These are phyloP conservation scores for Geotrichum histeridarum DNA, from an alignment of 1,139 yeast species.

Conservation along the genomic window DNA sequence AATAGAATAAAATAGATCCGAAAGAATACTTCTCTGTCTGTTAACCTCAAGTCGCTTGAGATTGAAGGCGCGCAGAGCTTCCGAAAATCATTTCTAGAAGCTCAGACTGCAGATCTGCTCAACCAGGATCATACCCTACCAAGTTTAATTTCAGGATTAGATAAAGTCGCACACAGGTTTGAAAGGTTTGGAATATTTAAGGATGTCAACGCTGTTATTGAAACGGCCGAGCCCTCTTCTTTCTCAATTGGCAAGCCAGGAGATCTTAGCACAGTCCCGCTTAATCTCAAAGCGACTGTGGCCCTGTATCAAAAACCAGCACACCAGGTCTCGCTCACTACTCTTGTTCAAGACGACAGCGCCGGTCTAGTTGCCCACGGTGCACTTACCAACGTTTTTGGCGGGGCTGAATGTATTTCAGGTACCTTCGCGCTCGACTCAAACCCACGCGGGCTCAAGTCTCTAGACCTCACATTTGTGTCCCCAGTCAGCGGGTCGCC, in stretches of 20 bases:
- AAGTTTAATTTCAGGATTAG: constrained; percentile 32
- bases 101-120: constrained; percentile 55
- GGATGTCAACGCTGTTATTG: constrained; percentile 43
- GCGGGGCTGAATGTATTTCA: constrained; percentile 78
- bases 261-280: neutral
- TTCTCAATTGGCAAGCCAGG: constrained; percentile 4
- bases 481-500: constrained; percentile 45
- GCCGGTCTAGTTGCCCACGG: constrained; percentile 47
- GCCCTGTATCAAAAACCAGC: constrained; percentile 31
- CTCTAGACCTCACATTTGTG: constrained; percentile 38
- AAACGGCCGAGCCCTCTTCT: constrained; percentile 26
- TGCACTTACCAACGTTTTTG: constrained; percentile 71
- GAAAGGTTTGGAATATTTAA: constrained; percentile 43
- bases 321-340: constrained; percentile 82
- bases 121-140: constrained; percentile 32
- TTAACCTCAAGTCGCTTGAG: constrained; percentile 44
- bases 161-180: constrained; percentile 32
- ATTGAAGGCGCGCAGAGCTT: constrained; percentile 51
- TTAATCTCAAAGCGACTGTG: constrained; percentile 26
- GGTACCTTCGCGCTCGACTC: constrained; percentile 80
- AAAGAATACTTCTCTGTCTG: constrained; percentile 28
- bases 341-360: constrained; percentile 90
- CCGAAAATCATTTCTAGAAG: constrained; percentile 48
- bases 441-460: constrained; percentile 57
- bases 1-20: neutral